phyloP scores from a whole-genome alignment of 768 basidiomycete species.

The Russula griseocarnosa region DNA sequence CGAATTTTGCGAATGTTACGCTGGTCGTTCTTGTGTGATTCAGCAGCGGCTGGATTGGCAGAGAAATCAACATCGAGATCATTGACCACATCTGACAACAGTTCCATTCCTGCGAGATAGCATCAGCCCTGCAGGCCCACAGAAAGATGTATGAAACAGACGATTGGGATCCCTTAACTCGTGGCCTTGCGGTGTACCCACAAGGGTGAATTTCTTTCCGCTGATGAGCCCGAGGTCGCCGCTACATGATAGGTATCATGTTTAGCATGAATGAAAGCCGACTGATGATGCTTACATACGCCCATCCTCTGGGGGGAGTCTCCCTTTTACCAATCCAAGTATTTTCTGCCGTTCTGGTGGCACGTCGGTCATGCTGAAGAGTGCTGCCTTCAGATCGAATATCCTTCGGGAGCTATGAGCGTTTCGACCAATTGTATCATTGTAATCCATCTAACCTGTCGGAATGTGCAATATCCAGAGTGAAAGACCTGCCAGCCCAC shows the following conservation, averaged over 20 bases:
- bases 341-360: slow-evolving; percentile 86
- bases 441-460: slow-evolving; percentile 51
- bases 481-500: slow-evolving; percentile 66
- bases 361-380: slow-evolving; percentile 69
- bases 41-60: slow-evolving; percentile 54
- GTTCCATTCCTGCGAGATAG: slow-evolving; percentile 49
- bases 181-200: slow-evolving; percentile 82
- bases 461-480: slow-evolving; percentile 67
- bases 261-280: neutral
- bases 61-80: slow-evolving; percentile 81
- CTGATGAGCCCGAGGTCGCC: slow-evolving; percentile 53
- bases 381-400: slow-evolving; percentile 68
- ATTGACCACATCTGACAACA: slow-evolving; percentile 67
- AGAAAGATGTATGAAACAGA: slow-evolving; percentile 29
- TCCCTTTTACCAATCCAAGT: slow-evolving; percentile 78
- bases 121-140: neutral
- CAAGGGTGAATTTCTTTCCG: slow-evolving; percentile 76
- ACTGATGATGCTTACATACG: slow-evolving; percentile 45
- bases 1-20: slow-evolving; percentile 79
- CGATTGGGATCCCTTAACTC: slow-evolving; percentile 79
- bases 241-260: slow-evolving; percentile 35
- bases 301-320: slow-evolving; percentile 70
- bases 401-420: slow-evolving; percentile 45
- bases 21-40: slow-evolving; percentile 63
- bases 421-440: neutral